phyloP scores from a whole-genome alignment of 2,329 filamentous ascomycete species.

The Shiraia bambusicola region DNA sequence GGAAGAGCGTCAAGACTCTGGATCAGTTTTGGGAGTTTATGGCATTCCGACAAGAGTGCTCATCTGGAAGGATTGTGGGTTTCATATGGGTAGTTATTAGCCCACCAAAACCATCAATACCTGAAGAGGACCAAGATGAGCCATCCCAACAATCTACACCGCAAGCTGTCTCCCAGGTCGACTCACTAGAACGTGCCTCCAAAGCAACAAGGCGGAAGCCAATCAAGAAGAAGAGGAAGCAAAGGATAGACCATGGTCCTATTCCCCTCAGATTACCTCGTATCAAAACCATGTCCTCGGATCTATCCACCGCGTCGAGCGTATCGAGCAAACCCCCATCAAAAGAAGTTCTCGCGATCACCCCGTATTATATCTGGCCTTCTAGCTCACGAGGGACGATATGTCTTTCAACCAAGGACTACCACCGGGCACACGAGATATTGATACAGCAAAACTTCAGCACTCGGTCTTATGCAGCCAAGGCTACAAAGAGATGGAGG shows the following conservation, averaged over 20 bases:
- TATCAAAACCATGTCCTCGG: constrained; percentile 57
- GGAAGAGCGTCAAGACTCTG: constrained; percentile 79
- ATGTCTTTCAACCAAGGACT: constrained; percentile 64
- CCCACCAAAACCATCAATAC: constrained; percentile 53
- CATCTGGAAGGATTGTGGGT: constrained; percentile 84
- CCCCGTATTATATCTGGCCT: constrained; percentile 68
- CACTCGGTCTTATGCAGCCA: constrained; percentile 61
- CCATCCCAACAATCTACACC: constrained; percentile 27
- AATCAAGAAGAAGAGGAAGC: constrained; percentile 22
- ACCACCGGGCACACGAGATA: constrained; percentile 68
- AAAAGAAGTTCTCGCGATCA: constrained; percentile 52
- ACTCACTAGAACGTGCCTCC: constrained; percentile 16
- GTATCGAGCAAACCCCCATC: constrained; percentile 41
- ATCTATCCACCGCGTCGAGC: constrained; percentile 49
- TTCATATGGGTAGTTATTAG: constrained; percentile 91
- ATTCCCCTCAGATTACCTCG: constrained; percentile 66
- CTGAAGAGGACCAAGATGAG: constrained; percentile 33
- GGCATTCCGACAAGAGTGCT: constrained; percentile 94
- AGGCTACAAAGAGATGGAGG: constrained; percentile 70
- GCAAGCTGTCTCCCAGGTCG: constrained; percentile 19
- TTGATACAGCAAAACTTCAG: constrained; percentile 74
- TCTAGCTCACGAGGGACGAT: constrained; percentile 61
- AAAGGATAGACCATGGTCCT: constrained; percentile 51
- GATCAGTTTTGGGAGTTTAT: constrained; percentile 99
- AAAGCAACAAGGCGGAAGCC: constrained; percentile 18